Evolutionary conservation across 768 basidiomycete genomes (phyloP), one percentile per base, ranked within the genome.

Genomic region (Harrya chromipes): DNA sequence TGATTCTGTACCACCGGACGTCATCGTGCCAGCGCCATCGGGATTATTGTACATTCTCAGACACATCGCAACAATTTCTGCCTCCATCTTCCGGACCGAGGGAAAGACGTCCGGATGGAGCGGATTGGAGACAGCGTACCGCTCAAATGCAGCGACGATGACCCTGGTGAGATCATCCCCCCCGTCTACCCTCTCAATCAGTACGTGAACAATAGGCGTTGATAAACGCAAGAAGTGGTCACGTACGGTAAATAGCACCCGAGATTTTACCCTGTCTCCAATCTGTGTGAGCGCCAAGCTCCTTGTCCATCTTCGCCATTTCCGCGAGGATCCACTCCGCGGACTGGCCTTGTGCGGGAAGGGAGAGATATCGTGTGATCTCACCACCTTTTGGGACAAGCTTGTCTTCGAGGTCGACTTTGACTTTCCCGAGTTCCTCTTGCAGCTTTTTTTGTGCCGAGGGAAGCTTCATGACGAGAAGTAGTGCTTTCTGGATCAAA

Each of bases 91-190:
- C 41, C 95, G 79, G 11, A 97, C 71, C 0, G 90, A 86, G 1
- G 94, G 94, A 70, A 97, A 97, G 38, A 94, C 83, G 48, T 94
- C 91, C 0, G 95, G 92, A 60, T 97, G 94, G 10, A 97, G 75
- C 2, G 94, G 92, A 61, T 95, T 94, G 23, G 89, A 87, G 43
- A 93, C 82, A 40, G 85, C 82, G 56, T 94, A 97, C 43, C 82
- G 82, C 53, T 83, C 75, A 61, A 90, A 90, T 0, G 93, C 92
- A 5, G 86, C 76, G 19, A 86, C 81, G 55, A 95, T 84, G 43
- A 97, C 76, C 46, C 78, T 80, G 58, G 83, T 81, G 53, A 94
- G 70, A 40, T 92, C 91, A 13, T 85, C 82, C 11, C 91, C 92
- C 8, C 92, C 92, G 56, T 91, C 88, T 91, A 51, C 36, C n/a